Base-by-base conservation (phyloP, 1,284 basidiomycete genomes). In the Melanopsichium pennsylvanicum region DNA sequence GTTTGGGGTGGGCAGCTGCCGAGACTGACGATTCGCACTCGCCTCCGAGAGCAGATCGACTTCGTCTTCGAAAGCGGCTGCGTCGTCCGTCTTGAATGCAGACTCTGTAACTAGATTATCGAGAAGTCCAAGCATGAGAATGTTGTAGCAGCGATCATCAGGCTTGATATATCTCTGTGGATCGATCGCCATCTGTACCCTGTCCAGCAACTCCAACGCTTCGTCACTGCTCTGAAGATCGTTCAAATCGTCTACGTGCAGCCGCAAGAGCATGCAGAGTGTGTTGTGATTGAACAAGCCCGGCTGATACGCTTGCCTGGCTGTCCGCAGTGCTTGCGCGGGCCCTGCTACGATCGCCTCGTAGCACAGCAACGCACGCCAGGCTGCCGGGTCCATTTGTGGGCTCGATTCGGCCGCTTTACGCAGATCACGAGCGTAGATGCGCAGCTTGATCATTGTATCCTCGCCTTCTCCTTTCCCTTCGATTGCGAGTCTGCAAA, bases 201-300 rank as follows among this genome's bases (percentile, higher is more conserved):
- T 25, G 9, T 62, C 50, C 21, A 75, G 18, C 4, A 73, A 41
- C 16, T 43, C 51, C 12, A 75, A 49, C 12, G 71, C 71, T 19
- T 71, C 74, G 43, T 75, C 74, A 46, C 74, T 71, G 25, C 55
- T 66, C 26, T 62, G 44, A 0, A 69, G 33, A 12, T 55, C 44
- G 12, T 42, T 48, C 10, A 59, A 44, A 46, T 61, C 55, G 11
- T 57, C 41, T 1, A 25, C 16, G 23, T 70, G 67, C 10, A 52
- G 34, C 2, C 54, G 54, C 13, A 70, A 34, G 21, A 75, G 45
- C 18, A 52, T 18, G 4, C 35, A 33, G 25, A 72, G 5, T 0
- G 57, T 60, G 12, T 29, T 41, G 3, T 34, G 19, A 22, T 54
- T 44, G 21, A 45, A 43, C 4, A 35, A 1, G 10, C 23, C 47